Evolutionary conservation across 805 yeast species (phyloP).

Genomic region (Starmerella stigmatis): DNA sequence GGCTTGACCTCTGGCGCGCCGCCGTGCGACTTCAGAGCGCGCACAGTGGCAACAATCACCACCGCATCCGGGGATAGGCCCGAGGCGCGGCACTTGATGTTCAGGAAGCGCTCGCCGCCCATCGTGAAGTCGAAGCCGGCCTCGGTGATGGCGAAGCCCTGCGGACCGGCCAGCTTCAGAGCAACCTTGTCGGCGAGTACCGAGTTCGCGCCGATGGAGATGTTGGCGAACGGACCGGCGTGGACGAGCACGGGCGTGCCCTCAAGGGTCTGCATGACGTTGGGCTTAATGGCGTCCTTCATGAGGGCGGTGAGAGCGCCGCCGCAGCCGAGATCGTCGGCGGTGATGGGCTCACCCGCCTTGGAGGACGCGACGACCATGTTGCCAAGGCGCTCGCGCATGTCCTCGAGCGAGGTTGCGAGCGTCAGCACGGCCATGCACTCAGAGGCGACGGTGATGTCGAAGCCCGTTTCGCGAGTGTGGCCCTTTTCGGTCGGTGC

Average conservation of each 20-base stretch:
- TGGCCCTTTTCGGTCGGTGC: conserved; percentile 89
- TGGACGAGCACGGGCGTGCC: conserved; percentile 97
- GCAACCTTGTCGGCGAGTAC: conserved; percentile 90
- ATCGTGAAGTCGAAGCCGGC: conserved; percentile 98
- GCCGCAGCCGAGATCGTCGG: conserved; percentile 89
- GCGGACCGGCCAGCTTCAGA: conserved; percentile 71
- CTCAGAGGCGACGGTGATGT: conserved; percentile 92
- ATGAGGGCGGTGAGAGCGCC: conserved; percentile 91
- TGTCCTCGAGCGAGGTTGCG: conserved; percentile 63
- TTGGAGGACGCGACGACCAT: conserved; percentile 79
- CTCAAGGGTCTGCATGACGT: conserved; percentile 91
- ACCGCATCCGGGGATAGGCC: conserved; percentile 83
- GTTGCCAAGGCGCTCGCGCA: conserved; percentile 77
- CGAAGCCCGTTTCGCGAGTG: conserved; percentile 81
- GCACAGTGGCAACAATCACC: conserved; percentile 87
- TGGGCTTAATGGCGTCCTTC: conserved; percentile 95
- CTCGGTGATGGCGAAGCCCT: conserved; percentile 89
- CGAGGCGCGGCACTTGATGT: conserved; percentile 88
- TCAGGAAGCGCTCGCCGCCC: conserved; percentile 97
- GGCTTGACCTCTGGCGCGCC: conserved; percentile 97
- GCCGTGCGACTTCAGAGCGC: conserved; percentile 95
- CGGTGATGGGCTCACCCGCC: conserved; percentile 73
- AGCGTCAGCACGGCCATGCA: conserved; percentile 92
- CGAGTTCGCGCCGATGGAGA: conserved; percentile 92
- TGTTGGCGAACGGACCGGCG: conserved; percentile 97